These are phyloP conservation scores for Terana coerulea DNA, from an alignment of 768 basidiomycete species.

Conservation along the genomic window DNA sequence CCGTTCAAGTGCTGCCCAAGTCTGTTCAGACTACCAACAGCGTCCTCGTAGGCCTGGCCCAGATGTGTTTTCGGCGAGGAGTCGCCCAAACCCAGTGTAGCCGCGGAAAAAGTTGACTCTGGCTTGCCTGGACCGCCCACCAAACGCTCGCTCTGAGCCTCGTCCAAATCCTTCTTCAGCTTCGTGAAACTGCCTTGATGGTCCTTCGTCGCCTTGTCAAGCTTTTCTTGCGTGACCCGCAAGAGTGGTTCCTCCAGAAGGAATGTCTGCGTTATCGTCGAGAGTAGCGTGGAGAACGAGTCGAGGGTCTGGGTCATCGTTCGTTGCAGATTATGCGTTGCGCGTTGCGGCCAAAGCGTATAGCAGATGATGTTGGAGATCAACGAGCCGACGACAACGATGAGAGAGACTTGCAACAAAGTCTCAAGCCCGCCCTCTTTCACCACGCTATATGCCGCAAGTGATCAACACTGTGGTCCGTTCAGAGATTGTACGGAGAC, in stretches of 20 bases:
- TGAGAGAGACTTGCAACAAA: slow-evolving; percentile 69
- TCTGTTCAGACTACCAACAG: slow-evolving; percentile 80
- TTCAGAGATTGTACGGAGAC: slow-evolving; percentile 11
- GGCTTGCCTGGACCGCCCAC: slow-evolving; percentile 25
- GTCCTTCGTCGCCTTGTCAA: slow-evolving; percentile 76
- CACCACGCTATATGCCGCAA: slow-evolving; percentile 62
- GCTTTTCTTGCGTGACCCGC: slow-evolving; percentile 52
- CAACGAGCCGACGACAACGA: slow-evolving; percentile 66
- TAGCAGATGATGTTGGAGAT: slow-evolving; percentile 87
- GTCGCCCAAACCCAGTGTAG: slow-evolving; percentile 8
- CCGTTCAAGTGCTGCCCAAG: slow-evolving; percentile 95
- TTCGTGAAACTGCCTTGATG: slow-evolving; percentile 90
- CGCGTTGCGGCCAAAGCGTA: slow-evolving; percentile 79
- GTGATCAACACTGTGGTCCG: slow-evolving; percentile 17
- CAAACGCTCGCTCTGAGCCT: slow-evolving; percentile 86
- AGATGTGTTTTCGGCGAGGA: slow-evolving; percentile 24
- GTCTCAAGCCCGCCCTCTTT: slow-evolving; percentile 84
- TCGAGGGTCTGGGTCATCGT: slow-evolving; percentile 85
- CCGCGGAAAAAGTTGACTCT: background rate
- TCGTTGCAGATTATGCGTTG: slow-evolving; percentile 74
- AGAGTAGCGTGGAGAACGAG: slow-evolving; percentile 84
- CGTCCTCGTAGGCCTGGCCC: slow-evolving; percentile 74
- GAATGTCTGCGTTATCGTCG: slow-evolving; percentile 80
- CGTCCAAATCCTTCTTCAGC: slow-evolving; percentile 79
- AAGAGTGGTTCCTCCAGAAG: slow-evolving; percentile 69